Percentiles rank a stretch among this genome's conserved stretches.
phyloP scores from a whole-genome alignment of 805 yeast genomes.

The Starmerella asiatica region DNA sequence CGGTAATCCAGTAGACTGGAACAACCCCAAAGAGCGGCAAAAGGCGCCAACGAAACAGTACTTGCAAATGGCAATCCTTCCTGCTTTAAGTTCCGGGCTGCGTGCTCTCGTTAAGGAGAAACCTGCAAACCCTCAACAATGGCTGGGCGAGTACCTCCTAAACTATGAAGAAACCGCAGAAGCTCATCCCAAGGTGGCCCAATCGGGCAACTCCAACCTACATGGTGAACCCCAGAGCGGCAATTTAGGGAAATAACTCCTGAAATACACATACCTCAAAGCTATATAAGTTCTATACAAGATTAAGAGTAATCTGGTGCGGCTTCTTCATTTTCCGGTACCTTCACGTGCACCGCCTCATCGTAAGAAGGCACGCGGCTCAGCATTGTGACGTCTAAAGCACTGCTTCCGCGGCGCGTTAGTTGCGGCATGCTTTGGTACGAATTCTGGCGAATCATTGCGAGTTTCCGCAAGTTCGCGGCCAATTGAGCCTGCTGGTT shows the following conservation, averaged over 20 bases:
- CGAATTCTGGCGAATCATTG: conserved; percentile 23
- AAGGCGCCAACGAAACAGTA: conserved; percentile 10
- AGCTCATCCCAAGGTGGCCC: too few relatives aligned
- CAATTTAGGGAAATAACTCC: too few relatives aligned
- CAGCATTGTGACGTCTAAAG: conserved; percentile 31
- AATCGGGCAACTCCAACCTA: too few relatives aligned
- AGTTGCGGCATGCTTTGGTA: conserved; percentile 31
- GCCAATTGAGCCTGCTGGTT: conserved; percentile 29
- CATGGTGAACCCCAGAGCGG: too few relatives aligned
- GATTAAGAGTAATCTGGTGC: conserved; percentile 33
- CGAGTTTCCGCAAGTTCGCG: conserved; percentile 30
- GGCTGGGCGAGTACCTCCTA: conserved; percentile 6
- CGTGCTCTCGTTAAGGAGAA: conserved; percentile 2
- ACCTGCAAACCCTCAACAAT: conserved; percentile 8
- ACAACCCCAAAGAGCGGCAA: not conserved
- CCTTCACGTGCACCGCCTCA: conserved; percentile 68
- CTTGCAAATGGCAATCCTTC: conserved; percentile 6
- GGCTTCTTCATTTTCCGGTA: conserved; percentile 31
- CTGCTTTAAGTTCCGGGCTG: conserved; percentile 5
- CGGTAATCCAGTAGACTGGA: conserved; percentile 7
- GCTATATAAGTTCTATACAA: too few relatives aligned
- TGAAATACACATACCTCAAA: too few relatives aligned
- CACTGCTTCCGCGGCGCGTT: conserved; percentile 28
- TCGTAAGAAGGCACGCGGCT: conserved; percentile 75
- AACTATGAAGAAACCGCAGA: conserved; percentile 1